Conservation (phyloP, 108 stramenopile species). For the Pinguiococcus pyrenoidosus region DNA sequence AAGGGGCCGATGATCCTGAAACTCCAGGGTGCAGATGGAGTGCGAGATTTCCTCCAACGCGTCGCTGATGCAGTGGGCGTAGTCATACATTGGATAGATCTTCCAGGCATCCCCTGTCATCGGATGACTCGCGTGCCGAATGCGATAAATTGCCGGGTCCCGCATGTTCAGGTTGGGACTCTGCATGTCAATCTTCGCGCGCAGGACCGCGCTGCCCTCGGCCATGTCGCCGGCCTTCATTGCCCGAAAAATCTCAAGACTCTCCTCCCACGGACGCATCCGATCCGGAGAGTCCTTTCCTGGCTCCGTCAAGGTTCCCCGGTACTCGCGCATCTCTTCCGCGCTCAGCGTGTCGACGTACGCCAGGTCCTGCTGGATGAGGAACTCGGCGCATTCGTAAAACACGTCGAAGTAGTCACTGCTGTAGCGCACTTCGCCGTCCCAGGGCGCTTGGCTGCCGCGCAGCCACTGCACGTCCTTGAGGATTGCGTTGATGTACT, state of each 20-base stretch:
- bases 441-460: slow-evolving; percentile 39
- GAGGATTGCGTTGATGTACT: slow-evolving; percentile 66
- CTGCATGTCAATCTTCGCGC: slow-evolving; percentile 83
- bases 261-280: slow-evolving; percentile 50
- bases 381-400: slow-evolving; percentile 57
- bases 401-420: slow-evolving; percentile 66
- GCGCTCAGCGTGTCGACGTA: slow-evolving; percentile 64
- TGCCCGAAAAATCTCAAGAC: slow-evolving; percentile 53
- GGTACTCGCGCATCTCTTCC: slow-evolving; percentile 73
- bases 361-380: slow-evolving; percentile 62
- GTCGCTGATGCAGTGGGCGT: slow-evolving; percentile 74
- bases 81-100: slow-evolving; percentile 89
- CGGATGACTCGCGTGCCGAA: slow-evolving; percentile 70
- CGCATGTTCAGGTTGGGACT: slow-evolving; percentile 76
- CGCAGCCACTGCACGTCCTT: slow-evolving; percentile 68
- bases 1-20: slow-evolving; percentile 78
- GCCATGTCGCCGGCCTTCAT: slow-evolving; percentile 24
- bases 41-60: slow-evolving; percentile 73
- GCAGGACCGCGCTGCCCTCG: slow-evolving; percentile 24
- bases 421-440: slow-evolving; percentile 53
- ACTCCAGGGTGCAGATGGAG: slow-evolving; percentile 77
- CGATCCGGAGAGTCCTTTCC: slow-evolving; percentile 67
- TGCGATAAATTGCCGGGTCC: slow-evolving; percentile 77
- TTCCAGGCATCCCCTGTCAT: slow-evolving; percentile 73
- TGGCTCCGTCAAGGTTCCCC: slow-evolving; percentile 63